Conservation (phyloP, 1,284 basidiomycete genomes). For the Moniliophthora roreri region DNA sequence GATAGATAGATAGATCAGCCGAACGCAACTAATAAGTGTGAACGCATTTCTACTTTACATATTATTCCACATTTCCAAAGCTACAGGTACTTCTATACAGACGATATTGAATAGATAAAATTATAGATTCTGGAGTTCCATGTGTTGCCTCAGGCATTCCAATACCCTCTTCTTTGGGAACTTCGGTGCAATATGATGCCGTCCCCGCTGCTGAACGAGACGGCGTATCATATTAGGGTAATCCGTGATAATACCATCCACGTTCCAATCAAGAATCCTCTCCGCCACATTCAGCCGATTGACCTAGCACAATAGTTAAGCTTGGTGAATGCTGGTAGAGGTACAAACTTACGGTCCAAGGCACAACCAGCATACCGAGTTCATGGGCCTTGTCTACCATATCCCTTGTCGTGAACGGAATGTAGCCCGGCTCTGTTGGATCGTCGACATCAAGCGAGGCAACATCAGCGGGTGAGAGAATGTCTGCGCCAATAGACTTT, state of each 20-base stretch:
- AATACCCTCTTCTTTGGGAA: slow-evolving; percentile 58
- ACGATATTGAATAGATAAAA: background rate
- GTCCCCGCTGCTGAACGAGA: slow-evolving; percentile 49
- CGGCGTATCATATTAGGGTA: slow-evolving; percentile 58
- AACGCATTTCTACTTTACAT: background rate
- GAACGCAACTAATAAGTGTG: too few relatives aligned
- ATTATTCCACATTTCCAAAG: background rate
- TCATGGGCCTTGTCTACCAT: slow-evolving; percentile 70
- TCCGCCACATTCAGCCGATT: slow-evolving; percentile 61
- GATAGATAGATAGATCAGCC: too few relatives aligned
- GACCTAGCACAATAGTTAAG: slow-evolving; percentile 36
- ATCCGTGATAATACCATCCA: slow-evolving; percentile 75
- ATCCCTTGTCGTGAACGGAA: slow-evolving; percentile 60
- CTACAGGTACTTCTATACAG: too few relatives aligned
- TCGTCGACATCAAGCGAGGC: slow-evolving; percentile 40
- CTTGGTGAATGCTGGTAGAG: background rate
- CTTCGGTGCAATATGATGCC: slow-evolving; percentile 48
- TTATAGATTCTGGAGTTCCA: slow-evolving; percentile 12
- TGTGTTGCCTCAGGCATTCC: slow-evolving; percentile 53
- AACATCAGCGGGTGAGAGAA: slow-evolving; percentile 65
- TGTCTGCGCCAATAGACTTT: slow-evolving; percentile 59
- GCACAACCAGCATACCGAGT: slow-evolving; percentile 62
- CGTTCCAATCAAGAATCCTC: slow-evolving; percentile 56
- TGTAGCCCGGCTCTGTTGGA: slow-evolving; percentile 44
- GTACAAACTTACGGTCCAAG: slow-evolving; percentile 65